A percentile compares a stretch with the other conserved stretches of the same genome.
Evolutionary conservation across 2,329 filamentous ascomycete genomes (phyloP).

Genomic region (Eutypa lata): DNA sequence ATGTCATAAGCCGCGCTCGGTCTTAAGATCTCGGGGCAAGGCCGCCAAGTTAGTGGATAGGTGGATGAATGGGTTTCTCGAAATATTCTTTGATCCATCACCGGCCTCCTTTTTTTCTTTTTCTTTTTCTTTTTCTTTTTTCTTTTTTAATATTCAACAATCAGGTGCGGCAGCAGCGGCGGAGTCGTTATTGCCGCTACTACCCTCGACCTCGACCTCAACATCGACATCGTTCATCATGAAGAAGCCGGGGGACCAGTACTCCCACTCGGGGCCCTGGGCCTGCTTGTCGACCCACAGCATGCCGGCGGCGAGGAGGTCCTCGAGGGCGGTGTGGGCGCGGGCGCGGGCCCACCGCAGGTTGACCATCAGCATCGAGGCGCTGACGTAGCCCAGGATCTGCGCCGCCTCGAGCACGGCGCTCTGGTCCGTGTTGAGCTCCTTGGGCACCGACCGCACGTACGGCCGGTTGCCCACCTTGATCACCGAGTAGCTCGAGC

Average conservation of each 20-base stretch:
- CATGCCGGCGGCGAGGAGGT: slow-evolving; percentile 82
- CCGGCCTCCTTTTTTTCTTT: too few species aligned
- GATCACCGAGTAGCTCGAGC: slow-evolving; percentile 82
- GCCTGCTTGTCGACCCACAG: slow-evolving; percentile 90
- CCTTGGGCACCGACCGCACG: slow-evolving; percentile 89
- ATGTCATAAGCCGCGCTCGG: too few species aligned
- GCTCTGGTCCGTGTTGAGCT: slow-evolving; percentile 91
- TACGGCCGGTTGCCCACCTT: slow-evolving; percentile 81
- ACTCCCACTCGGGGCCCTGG: slow-evolving; percentile 77
- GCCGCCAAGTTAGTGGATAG: too few species aligned
- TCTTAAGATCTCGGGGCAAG: too few species aligned
- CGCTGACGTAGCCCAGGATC: slow-evolving; percentile 82
- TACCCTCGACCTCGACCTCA: too few species aligned
- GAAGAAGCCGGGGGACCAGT: slow-evolving; percentile 84
- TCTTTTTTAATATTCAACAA: too few species aligned
- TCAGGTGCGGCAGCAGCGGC: too few species aligned
- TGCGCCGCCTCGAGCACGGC: slow-evolving; percentile 89
- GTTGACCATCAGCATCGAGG: slow-evolving; percentile 85
- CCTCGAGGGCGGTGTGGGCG: slow-evolving; percentile 85
- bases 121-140: too few species aligned
- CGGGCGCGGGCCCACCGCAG: slow-evolving; percentile 80
- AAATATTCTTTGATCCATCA: too few species aligned
- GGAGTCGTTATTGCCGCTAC: too few species aligned
- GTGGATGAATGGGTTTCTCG: too few species aligned
- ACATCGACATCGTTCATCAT: slow-evolving; percentile 18